Evolutionary conservation across 495 filamentous ascomycete species (phyloP).

Genomic region (Penicillium malachiteum): DNA sequence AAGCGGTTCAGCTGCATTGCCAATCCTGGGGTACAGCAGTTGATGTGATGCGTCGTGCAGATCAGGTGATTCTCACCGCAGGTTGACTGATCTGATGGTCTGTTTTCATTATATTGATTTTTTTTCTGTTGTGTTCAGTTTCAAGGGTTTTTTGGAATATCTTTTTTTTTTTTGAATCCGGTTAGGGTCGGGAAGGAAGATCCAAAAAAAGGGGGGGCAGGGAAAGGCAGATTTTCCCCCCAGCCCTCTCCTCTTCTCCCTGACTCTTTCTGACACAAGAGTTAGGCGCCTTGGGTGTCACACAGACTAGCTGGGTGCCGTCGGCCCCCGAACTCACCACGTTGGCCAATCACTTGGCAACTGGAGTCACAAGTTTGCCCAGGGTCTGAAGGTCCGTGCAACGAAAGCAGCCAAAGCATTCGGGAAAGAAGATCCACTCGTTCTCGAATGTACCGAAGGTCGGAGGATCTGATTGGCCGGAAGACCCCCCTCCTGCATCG

Average conservation of each 20-base stretch:
- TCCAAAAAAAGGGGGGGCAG: not conserved
- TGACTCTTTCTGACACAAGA: not conserved
- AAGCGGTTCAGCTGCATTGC: conserved; percentile 10
- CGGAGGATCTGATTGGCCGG: conserved; percentile 12
- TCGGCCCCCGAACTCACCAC: not conserved
- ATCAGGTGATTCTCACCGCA: conserved; percentile 17
- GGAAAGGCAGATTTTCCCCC: not conserved
- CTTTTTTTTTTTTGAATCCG: not conserved
- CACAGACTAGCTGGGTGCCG: not conserved
- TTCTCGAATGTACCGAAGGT: conserved; percentile 17
- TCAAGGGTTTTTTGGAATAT: no score
- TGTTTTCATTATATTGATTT: no score
- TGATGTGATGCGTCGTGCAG: conserved; percentile 9
- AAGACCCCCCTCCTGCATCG: conserved; percentile 11
- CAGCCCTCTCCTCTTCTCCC: not conserved
- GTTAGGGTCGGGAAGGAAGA: not conserved
- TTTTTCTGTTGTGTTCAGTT: no score
- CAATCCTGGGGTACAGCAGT: conserved; percentile 17
- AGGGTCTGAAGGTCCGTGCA: conserved; percentile 17
- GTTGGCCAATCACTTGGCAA: conserved; percentile 2
- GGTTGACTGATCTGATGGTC: not conserved
- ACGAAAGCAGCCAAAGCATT: not conserved
- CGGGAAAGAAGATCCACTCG: conserved; percentile 16
- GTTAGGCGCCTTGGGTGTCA: conserved; percentile 1
- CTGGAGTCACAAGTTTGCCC: conserved; percentile 4